A percentile compares a stretch with the other conserved stretches of the same genome.
Conservation (phyloP, 345 rosid genomes). For the Gossypium ekmanianum region DNA sequence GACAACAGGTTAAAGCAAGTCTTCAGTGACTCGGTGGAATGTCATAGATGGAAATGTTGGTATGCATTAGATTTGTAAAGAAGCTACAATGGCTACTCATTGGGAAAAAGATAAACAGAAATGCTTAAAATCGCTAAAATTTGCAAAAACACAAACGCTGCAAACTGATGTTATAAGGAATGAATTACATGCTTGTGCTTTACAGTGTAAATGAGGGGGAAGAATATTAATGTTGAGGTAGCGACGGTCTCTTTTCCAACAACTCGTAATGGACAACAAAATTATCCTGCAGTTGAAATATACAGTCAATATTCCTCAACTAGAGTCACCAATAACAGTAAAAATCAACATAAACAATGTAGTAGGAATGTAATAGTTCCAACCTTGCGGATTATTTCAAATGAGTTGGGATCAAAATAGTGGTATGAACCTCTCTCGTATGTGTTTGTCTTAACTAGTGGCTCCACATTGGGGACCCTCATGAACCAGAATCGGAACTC, state of each 20-base stretch:
- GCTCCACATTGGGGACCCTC: conserved; percentile 67
- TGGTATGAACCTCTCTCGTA: conserved; percentile 89
- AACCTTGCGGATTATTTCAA: conserved; percentile 81
- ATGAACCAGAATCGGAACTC: conserved; percentile 74
- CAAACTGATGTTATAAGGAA: conserved; percentile 32
- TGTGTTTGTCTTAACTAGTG: conserved; percentile 64
- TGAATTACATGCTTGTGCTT: conserved; percentile 35
- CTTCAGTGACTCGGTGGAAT: not conserved
- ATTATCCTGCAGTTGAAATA: conserved; percentile 63
- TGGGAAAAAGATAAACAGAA: not conserved
- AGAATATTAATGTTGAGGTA: conserved; percentile 63
- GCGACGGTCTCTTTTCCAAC: conserved; percentile 84
- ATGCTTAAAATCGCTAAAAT: conserved; percentile 17
- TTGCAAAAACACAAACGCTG: conserved; percentile 23
- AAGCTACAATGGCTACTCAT: not conserved
- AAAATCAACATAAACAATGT: not conserved
- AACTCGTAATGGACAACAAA: conserved; percentile 68
- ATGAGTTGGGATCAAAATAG: conserved; percentile 74
- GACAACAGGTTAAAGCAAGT: not conserved
- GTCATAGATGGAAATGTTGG: not conserved
- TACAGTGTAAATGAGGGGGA: conserved; percentile 43
- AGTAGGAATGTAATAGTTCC: conserved; percentile 12
- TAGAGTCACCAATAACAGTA: not conserved
- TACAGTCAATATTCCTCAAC: conserved; percentile 1
- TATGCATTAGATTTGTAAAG: not conserved